These are phyloP conservation scores for Pichia insulana DNA, from an alignment of 805 yeast genomes.

Conservation along the genomic window DNA sequence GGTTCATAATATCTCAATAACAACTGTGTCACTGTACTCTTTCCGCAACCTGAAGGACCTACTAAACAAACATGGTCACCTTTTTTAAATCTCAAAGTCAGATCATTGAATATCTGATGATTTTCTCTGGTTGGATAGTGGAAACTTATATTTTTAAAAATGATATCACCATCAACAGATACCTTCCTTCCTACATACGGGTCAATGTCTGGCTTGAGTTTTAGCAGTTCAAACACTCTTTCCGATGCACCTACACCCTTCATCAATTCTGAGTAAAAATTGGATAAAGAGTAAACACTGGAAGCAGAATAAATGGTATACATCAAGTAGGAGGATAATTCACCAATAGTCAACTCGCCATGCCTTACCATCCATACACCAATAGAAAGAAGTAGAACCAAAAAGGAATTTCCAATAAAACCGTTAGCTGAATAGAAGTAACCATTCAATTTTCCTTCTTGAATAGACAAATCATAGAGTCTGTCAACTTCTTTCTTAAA, in stretches of 20 bases:
- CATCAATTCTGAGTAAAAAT: slow-evolving; percentile 90
- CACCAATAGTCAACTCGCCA: slow-evolving; percentile 79
- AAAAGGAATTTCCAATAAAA: slow-evolving; percentile 71
- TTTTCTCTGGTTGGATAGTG: slow-evolving; percentile 80
- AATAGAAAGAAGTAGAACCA: slow-evolving; percentile 65
- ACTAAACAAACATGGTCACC: slow-evolving; percentile 90
- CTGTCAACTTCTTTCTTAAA: slow-evolving; percentile 64
- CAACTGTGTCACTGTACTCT: slow-evolving; percentile 77
- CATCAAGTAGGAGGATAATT: slow-evolving; percentile 87
- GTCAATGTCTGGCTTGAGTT: slow-evolving; percentile 62
- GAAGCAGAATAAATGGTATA: slow-evolving; percentile 90
- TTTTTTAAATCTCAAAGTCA: slow-evolving; percentile 53
- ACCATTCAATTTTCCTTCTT: slow-evolving; percentile 75
- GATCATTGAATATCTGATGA: slow-evolving; percentile 50
- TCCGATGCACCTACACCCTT: slow-evolving; percentile 96
- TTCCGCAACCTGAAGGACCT: slow-evolving; percentile 97
- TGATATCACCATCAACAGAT: slow-evolving; percentile 44
- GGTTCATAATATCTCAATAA: slow-evolving; percentile 82
- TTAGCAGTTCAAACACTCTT: slow-evolving; percentile 79
- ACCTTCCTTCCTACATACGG: slow-evolving; percentile 53
- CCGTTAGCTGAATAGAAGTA: slow-evolving; percentile 72
- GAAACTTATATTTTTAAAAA: slow-evolving; percentile 56
- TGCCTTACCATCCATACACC: slow-evolving; percentile 76
- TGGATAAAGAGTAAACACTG: slow-evolving; percentile 85
- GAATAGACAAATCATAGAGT: slow-evolving; percentile 59